A percentile compares a stretch with the other conserved stretches of the same genome.
Conservation (phyloP, 352 stramenopile genomes). For the Phytophthora sansomeana region DNA sequence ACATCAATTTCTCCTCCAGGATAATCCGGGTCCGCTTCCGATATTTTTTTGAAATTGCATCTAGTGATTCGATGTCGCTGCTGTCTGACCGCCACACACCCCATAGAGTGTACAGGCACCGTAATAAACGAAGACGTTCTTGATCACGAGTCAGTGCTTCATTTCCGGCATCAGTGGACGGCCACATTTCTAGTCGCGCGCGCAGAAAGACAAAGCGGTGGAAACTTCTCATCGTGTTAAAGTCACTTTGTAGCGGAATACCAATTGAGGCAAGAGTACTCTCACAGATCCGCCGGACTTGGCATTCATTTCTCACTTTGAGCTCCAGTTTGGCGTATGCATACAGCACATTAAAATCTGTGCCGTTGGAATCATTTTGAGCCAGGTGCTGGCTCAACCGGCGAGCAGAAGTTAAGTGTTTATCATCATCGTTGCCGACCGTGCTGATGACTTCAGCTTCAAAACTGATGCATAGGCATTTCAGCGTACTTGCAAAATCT, state of each 20-base stretch:
- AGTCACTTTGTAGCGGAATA: slow-evolving; percentile 1
- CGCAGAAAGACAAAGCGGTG: slow-evolving; percentile 71
- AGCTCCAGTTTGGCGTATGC: slow-evolving; percentile 68
- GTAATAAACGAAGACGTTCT: slow-evolving; percentile 21
- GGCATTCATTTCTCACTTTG: slow-evolving; percentile 47
- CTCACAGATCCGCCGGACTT: slow-evolving; percentile 63
- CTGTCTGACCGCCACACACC: slow-evolving; percentile 35
- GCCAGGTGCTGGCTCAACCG: slow-evolving; percentile 49
- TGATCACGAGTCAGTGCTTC: slow-evolving; percentile 10
- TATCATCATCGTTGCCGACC: neutral
- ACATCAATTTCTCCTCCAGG: slow-evolving; percentile 32
- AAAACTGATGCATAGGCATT: slow-evolving; percentile 63
- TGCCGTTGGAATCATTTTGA: slow-evolving; percentile 12
- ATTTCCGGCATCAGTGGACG: slow-evolving; percentile 1
- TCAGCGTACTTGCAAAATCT: slow-evolving; percentile 31
- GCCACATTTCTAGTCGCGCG: slow-evolving; percentile 47
- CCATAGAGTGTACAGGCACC: slow-evolving; percentile 51
- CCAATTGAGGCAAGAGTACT: slow-evolving; percentile 54
- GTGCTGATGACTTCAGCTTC: slow-evolving; percentile 39
- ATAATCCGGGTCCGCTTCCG: slow-evolving; percentile 21
- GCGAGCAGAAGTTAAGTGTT: slow-evolving; percentile 25
- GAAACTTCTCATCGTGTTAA: slow-evolving; percentile 27
- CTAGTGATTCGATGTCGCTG: slow-evolving; percentile 41
- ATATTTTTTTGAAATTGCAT: slow-evolving; percentile 46
- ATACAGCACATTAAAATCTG: slow-evolving; percentile 44